phyloP scores from a whole-genome alignment of 2,329 filamentous ascomycete species.

The Pleoardoris graminearum region DNA sequence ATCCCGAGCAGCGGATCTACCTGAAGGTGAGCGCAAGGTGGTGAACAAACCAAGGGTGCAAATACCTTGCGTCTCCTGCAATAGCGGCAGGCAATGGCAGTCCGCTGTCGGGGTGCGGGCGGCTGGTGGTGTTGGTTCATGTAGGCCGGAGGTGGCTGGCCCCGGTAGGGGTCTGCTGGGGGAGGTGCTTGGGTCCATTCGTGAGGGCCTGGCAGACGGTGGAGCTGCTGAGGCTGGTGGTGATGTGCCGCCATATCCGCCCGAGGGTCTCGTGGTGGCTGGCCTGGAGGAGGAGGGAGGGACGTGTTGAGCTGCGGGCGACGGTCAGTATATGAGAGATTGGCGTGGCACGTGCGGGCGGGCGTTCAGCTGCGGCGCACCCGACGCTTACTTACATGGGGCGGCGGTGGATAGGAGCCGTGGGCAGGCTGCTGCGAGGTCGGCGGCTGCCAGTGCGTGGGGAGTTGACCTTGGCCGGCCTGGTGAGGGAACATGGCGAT shows the following conservation, averaged over 20 bases:
- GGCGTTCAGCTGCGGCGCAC: constrained; percentile 16
- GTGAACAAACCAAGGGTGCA: neutral
- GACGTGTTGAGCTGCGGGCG: constrained; percentile 34
- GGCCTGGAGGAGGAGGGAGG: constrained; percentile 36
- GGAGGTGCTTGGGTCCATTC: constrained; percentile 50
- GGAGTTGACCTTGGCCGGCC: constrained; percentile 44
- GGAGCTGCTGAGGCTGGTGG: constrained; percentile 49
- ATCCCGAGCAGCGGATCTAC: constrained; percentile 76
- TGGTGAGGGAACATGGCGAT: constrained; percentile 42
- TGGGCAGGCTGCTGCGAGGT: constrained; percentile 41
- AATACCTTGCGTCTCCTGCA: constrained; percentile 62
- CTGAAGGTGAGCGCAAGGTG: constrained; percentile 17
- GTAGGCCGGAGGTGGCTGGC: constrained; percentile 46
- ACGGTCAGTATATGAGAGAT: constrained; percentile 18
- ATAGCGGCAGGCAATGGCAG: constrained; percentile 64
- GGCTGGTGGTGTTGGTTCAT: constrained; percentile 44
- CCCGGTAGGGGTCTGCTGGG: constrained; percentile 46
- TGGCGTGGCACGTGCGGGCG: constrained; percentile 11
- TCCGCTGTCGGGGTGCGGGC: constrained; percentile 62
- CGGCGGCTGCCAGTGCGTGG: constrained; percentile 45
- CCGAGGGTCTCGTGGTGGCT: constrained; percentile 42
- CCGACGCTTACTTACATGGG: constrained; percentile 40
- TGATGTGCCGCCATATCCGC: constrained; percentile 52
- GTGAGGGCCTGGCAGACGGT: constrained; percentile 52
- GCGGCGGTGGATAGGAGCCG: constrained; percentile 41